Base-by-base conservation (phyloP, 2,329 filamentous ascomycete species). In the Byssochlamys sp. region DNA sequence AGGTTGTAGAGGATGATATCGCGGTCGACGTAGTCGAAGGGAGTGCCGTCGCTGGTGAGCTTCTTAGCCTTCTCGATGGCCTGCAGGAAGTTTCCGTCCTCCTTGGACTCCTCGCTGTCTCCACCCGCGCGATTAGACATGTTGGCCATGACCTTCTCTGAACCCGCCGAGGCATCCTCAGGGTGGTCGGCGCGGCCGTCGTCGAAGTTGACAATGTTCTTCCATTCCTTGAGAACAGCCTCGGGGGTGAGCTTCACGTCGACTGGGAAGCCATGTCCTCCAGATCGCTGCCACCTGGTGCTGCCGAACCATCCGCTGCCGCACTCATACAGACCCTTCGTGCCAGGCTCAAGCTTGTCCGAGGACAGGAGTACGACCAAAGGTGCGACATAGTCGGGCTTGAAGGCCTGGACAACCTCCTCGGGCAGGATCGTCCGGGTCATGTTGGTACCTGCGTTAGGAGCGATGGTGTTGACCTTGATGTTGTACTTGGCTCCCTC, bases 401-500 rank as follows among this genome's bases (percentile, higher is more conserved):
- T 99, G 82, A 99, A 96, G 52, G 94, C 92, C 79, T 97, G 91
- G 19, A 99, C 91, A 79, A 97, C 85, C 79, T 99, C 94, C 77
- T 96, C 91, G 29, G 94, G 94, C 81, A 99, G 84, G 72, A 99
- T 89, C 54, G 89, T 92, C 65, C 86, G 84, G 57, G 94, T 99
- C 89, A 99, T 94, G 71, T 87, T 86, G 51, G 94, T 99, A 66
- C 94, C 94, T 45, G 94, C 94, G 69, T 97, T 99, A 65, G 94
- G 94, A 26, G 94, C 94, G 69, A 99, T 96, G 58, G 91, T 96
- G 82, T 99, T 99, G 74, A 96, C 90, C 68, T 85, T 91, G 75
- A 99, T 97, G 81, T 96, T 96, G 82, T 99, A 91, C 81, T 97
- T 97, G 70, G 84, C 83, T 67, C 94, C 94, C 78, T 99, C 94